Percentiles rank a stretch among this genome's conserved stretches.
Conservation (phyloP, 2,329 filamentous ascomycete genomes). For the Monilinia fructicola region DNA sequence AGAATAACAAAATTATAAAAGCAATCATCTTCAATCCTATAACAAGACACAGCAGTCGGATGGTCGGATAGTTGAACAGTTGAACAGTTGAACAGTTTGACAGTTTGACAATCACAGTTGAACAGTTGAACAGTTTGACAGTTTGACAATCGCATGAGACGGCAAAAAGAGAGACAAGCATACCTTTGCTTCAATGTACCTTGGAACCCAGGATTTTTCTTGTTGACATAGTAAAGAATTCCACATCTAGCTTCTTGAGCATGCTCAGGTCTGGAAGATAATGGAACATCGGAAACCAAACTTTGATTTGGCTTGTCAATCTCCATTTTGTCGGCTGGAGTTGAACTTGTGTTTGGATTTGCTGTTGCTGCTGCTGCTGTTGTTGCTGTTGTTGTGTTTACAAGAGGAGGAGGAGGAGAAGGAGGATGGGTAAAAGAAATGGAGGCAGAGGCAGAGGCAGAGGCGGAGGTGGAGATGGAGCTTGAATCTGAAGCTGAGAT, state of each 20-base stretch:
- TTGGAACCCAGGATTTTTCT: constrained; percentile 56
- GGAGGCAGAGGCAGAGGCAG: constrained; percentile 4
- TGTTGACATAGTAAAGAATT: constrained; percentile 63
- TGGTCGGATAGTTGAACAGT: too few species aligned
- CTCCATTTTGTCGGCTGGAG: constrained; percentile 25
- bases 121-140: too few species aligned
- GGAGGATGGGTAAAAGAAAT: not conserved
- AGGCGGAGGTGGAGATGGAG: not conserved
- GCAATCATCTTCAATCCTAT: not conserved
- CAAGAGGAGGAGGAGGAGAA: not conserved
- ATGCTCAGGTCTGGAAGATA: constrained; percentile 26
- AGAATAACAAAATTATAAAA: not conserved
- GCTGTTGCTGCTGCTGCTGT: not conserved
- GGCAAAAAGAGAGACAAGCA: constrained; percentile 23
- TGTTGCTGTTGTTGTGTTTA: not conserved
- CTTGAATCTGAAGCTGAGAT: not conserved
- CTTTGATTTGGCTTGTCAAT: constrained; percentile 9
- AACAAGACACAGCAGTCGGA: not conserved
- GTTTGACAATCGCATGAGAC: not conserved
- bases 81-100: too few species aligned
- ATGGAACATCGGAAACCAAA: constrained; percentile 21
- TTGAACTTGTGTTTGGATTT: not conserved
- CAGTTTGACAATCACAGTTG: not conserved
- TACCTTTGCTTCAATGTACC: constrained; percentile 68
- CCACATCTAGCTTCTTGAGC: constrained; percentile 47